These are phyloP conservation scores for Picocystis salinarum DNA, from an alignment of 139 green algal genomes.

Conservation along the genomic window DNA sequence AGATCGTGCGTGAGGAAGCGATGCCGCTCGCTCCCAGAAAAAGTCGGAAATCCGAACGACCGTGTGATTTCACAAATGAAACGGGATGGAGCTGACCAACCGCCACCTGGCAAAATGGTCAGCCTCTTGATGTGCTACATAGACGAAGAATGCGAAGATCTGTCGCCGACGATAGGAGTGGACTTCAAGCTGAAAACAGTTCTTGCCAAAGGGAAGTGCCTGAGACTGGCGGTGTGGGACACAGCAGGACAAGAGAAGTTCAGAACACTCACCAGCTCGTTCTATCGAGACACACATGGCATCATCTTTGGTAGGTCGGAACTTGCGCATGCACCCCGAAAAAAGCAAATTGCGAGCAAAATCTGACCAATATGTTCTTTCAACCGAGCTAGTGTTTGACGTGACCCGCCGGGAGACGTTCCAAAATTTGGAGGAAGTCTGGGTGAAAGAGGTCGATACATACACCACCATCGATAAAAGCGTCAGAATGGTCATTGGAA, in stretches of 20 bases:
- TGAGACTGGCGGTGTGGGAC: conserved; percentile 90
- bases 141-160: conserved; percentile 1
- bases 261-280: conserved; percentile 83
- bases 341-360: no score
- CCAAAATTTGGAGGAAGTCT: conserved; percentile 58
- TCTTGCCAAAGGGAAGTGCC: conserved; percentile 37
- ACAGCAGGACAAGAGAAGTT: conserved; percentile 85
- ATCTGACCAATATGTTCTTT: not conserved
- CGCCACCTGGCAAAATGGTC: no score
- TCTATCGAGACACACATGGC: conserved; percentile 80
- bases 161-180: conserved; percentile 44
- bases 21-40: no score
- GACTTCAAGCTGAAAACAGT: conserved; percentile 91
- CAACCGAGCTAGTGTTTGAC: conserved; percentile 54
- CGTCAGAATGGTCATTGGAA: conserved; percentile 89
- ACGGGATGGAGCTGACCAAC: no score
- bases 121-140: conserved; percentile 1
- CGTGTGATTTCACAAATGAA: no score
- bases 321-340: no score
- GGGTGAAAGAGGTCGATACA: conserved; percentile 85
- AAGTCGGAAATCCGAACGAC: no score
- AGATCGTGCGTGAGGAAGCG: no score
- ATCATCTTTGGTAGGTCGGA: conserved; percentile 55
- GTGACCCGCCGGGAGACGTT: conserved; percentile 78
- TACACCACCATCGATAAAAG: conserved; percentile 73